Evolutionary conservation across 2,329 filamentous ascomycete species (phyloP), one percentile per base, ranked within the genome.

Genomic region (Ophiostoma australiae): DNA sequence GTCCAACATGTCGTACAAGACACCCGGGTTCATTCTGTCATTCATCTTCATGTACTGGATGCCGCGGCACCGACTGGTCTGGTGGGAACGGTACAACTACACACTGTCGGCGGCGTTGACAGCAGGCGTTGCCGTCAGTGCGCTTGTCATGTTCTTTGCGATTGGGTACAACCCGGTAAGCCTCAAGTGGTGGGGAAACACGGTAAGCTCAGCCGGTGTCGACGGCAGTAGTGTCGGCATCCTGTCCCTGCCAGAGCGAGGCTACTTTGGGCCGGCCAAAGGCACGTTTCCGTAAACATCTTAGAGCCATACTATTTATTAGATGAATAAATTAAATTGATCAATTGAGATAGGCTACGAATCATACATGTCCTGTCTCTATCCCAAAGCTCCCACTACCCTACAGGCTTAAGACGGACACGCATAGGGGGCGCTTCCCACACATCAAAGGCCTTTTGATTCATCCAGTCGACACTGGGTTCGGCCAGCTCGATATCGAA

Each of bases 71-170:
- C 90, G 85, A 79, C 86, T 84, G 3, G 89, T 88, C 39, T 92
- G 90, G 90, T 93, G 90, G 90, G 82, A 90, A 78, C 87, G 89
- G 78, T 93, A 91, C 81, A 92, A 93, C 81, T 93, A 92, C 78
- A 84, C 92, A 76, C 87, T 89, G 0, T 91, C 89, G 23, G 90
- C 90, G 0, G 90, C 88, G 1, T 81, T 93, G 58, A 90, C 92
- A 77, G 86, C 86, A 68, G 90, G 90, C 6, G 82, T 91, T 4
- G 86, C 89, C 15, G 78, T 92, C n/a, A 86, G 84, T 52, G 89
- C 89, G 0, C 84, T 93, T 44, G 78, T 92, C 71, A 89, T 92
- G 71, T 91, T 93, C 81, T 87, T 91, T 74, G 84, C 87, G 0
- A 80, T 93, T 39, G 83, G 78, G 1, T 82, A 80, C 67, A 77